Evolutionary conservation across 352 stramenopile genomes (phyloP), one percentile per base, ranked within the genome.

Genomic region (Pythium brassicae): DNA sequence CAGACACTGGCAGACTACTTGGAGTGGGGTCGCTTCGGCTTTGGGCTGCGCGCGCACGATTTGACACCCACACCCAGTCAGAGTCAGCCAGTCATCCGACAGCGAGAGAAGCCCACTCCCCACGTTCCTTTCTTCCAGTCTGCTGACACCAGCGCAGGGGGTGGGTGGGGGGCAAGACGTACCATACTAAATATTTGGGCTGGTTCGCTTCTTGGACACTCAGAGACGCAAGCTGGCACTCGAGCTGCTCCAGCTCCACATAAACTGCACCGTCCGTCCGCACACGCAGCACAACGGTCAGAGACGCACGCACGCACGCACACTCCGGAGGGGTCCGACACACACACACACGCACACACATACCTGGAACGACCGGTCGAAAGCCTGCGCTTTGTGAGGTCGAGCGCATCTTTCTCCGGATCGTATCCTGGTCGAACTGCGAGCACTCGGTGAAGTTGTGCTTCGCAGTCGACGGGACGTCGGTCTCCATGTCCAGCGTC

Each of bases 401-500:
- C 44, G 78, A 87, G 32, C 79, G 72, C 70, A 90, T 76, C 53
- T 87, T 82, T 53, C 83, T 76, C 46, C 78, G 80, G 59, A 92
- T 87, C 4, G 68, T 69, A 48, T 93, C 77, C 48, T 84, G 78
- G 50, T 90, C 80, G 19, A 78, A 66, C 29, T 71, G 63, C 29
- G 83, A 89, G 53, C 83, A 92, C 53, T 86, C 83, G 3, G 62
- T 88, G 44, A 93, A 87, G n/a, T 86, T 86, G 60, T 93, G 83
- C 55, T 89, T 89, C 10, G 61, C 72, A 58, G 34, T 71, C 22
- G 50, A 46, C 15, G 61, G 26, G 14, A 59, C 44, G 37, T 84
- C 70, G 0, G 58, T 62, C 29, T 83, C 71, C 10, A 69, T 50
- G 44, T 87, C 74, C 2, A 89, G 60, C 40, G 70, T 74, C 25